Conservation (phyloP, 1,284 basidiomycete species). For the Heimioporus punctisporus region DNA sequence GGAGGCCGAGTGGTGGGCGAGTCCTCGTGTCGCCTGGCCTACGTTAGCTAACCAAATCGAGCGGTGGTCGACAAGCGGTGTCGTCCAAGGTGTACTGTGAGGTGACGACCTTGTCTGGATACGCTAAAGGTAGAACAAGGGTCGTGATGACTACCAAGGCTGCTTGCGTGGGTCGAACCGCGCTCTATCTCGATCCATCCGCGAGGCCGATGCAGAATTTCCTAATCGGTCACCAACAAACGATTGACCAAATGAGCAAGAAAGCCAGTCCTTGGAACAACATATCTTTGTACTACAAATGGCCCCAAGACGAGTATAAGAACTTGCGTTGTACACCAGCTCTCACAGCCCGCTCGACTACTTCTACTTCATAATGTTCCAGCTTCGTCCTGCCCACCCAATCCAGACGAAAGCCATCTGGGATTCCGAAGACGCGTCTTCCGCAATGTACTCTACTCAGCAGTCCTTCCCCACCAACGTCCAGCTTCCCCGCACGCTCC, state of each 20-base stretch:
- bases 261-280: slow-evolving; percentile 28
- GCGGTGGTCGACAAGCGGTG: too few relatives aligned
- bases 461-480: slow-evolving; percentile 39
- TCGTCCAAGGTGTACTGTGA: too few relatives aligned
- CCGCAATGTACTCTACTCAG: slow-evolving; percentile 29
- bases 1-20: background rate
- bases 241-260: slow-evolving; percentile 35
- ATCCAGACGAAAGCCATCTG: slow-evolving; percentile 38
- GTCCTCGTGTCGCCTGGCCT: slow-evolving; percentile 2
- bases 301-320: slow-evolving; percentile 28
- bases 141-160: slow-evolving; percentile 29
- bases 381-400: slow-evolving; percentile 35
- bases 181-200: background rate
- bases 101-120: slow-evolving; percentile 24
- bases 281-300: slow-evolving; percentile 38
- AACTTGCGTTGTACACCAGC: slow-evolving; percentile 15
- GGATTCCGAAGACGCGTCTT: slow-evolving; percentile 32
- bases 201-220: slow-evolving; percentile 18
- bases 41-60: background rate
- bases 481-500: slow-evolving; percentile 59
- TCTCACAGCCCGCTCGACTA: slow-evolving; percentile 15
- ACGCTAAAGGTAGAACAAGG: slow-evolving; percentile 28
- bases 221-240: slow-evolving; percentile 35
- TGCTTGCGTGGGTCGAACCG: too few relatives aligned
- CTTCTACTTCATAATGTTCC: slow-evolving; percentile 31